These are phyloP conservation scores for Jasminum sambac DNA, from an alignment of 257 asterid species.

Conservation along the genomic window DNA sequence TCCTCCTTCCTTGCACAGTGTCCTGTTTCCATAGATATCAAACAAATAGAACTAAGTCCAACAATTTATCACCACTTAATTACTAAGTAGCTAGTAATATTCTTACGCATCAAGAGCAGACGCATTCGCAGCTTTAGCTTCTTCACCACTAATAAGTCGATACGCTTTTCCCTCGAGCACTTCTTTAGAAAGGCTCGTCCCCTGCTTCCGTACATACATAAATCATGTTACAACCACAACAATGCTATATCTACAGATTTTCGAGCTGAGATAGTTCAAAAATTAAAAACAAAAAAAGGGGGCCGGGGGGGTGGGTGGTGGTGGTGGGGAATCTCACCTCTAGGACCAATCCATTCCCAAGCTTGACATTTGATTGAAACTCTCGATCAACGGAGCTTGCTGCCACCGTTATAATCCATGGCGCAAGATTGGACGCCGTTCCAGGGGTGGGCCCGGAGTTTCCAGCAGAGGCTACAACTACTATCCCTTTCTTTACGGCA, in stretches of 20 bases:
- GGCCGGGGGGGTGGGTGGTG: too few species aligned
- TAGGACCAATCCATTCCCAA: conserved; percentile 21
- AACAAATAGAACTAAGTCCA: too few species aligned
- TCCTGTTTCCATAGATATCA: too few species aligned
- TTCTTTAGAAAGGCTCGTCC: conserved; percentile 13
- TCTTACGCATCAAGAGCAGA: conserved; percentile 32
- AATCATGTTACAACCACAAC: too few species aligned
- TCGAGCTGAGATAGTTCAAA: too few species aligned
- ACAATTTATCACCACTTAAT: too few species aligned
- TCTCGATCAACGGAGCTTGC: conserved; percentile 24
- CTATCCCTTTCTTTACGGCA: conserved; percentile 23
- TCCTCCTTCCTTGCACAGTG: not conserved
- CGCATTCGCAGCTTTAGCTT: conserved; percentile 25
- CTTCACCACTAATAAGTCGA: conserved; percentile 21
- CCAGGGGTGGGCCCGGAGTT: conserved; percentile 18
- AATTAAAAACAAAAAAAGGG: too few species aligned
- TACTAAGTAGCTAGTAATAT: not conserved
- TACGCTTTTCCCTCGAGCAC: conserved; percentile 11
- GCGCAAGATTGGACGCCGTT: conserved; percentile 16
- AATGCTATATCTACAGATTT: too few species aligned
- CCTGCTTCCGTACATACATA: conserved; percentile 5
- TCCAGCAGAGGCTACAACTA: conserved; percentile 22
- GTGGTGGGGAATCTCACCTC: too few species aligned
- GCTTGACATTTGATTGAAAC: conserved; percentile 3
- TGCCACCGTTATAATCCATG: conserved; percentile 26